Conservation (phyloP, 495 filamentous ascomycete genomes). For the Penicillium atrosanguineum region DNA sequence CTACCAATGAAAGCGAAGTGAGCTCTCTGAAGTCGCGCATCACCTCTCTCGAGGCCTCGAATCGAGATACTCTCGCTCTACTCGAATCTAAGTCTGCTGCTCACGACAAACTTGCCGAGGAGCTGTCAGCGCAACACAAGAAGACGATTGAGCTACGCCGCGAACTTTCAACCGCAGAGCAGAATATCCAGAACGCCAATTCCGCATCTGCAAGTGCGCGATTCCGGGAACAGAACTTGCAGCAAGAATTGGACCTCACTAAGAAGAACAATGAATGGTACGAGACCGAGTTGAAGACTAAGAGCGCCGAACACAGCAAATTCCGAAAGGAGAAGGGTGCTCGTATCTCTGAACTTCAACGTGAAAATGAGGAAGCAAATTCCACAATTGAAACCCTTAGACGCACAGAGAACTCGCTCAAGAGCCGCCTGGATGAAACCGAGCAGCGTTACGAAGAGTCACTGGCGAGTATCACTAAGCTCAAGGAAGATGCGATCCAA, state of each 20-base stretch:
- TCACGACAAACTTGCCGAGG: constrained; percentile 81
- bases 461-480: constrained; percentile 72
- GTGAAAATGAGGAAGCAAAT: constrained; percentile 78
- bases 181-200: constrained; percentile 75
- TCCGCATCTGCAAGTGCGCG: constrained; percentile 72
- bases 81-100: constrained; percentile 85
- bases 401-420: constrained; percentile 74
- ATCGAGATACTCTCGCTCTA: constrained; percentile 81
- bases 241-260: constrained; percentile 83
- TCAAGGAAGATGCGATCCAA: constrained; percentile 77
- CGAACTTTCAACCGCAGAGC: constrained; percentile 74
- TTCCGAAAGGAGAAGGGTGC: constrained; percentile 93
- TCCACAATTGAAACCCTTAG: constrained; percentile 72
- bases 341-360: constrained; percentile 81
- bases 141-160: constrained; percentile 80
- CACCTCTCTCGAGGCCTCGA: constrained; percentile 80
- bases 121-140: constrained; percentile 82
- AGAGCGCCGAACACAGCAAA: constrained; percentile 77
- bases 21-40: constrained; percentile 75
- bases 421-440: constrained; percentile 76
- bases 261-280: constrained; percentile 91
- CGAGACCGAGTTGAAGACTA: constrained; percentile 84
- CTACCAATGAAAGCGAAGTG: constrained; percentile 72
- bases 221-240: constrained; percentile 81
- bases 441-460: constrained; percentile 84